Conservation (phyloP, 2,329 filamentous ascomycete genomes). For the Microcera coccophila region DNA sequence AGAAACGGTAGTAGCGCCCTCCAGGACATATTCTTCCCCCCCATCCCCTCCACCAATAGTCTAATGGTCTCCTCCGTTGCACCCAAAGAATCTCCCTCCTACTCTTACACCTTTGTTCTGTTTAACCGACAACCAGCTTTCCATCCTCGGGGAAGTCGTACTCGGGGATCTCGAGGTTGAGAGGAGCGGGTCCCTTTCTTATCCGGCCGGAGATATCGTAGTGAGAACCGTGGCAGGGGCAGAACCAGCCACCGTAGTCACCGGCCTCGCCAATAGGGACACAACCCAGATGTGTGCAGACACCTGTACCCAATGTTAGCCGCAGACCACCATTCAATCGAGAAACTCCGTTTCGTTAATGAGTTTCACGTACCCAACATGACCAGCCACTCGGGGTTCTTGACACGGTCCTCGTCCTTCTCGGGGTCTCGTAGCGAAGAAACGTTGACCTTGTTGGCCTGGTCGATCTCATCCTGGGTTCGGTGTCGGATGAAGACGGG, state of each 20-base stretch:
- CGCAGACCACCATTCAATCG: neutral
- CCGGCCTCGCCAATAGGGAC: slow-evolving; percentile 98
- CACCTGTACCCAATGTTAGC: slow-evolving; percentile 53
- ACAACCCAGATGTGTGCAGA: slow-evolving; percentile 99
- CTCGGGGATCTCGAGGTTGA: slow-evolving; percentile 91
- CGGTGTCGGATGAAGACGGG: slow-evolving; percentile 99
- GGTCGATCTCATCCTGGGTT: slow-evolving; percentile 85
- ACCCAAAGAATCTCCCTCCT: slow-evolving; percentile 2
- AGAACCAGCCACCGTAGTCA: slow-evolving; percentile 99
- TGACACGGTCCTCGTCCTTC: slow-evolving; percentile 84
- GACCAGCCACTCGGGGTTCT: slow-evolving; percentile 98
- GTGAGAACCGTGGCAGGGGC: slow-evolving; percentile 99
- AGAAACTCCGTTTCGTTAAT: neutral
- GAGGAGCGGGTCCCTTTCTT: slow-evolving; percentile 92
- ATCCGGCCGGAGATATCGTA: slow-evolving; percentile 99
- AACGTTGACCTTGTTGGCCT: slow-evolving; percentile 86
- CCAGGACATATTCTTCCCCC: slow-evolving; percentile 14
- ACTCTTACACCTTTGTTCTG: slow-evolving; percentile 26
- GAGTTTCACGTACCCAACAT: slow-evolving; percentile 72
- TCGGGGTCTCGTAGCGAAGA: slow-evolving; percentile 85
- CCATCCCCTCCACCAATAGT: slow-evolving; percentile 16
- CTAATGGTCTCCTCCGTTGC: slow-evolving; percentile 11
- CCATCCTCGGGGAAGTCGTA: slow-evolving; percentile 93
- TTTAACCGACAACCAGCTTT: slow-evolving; percentile 89
- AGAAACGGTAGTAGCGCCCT: slow-evolving; percentile 30